phyloP scores from a whole-genome alignment of 1,284 basidiomycete species.

The Cryptococcus hybrid region DNA sequence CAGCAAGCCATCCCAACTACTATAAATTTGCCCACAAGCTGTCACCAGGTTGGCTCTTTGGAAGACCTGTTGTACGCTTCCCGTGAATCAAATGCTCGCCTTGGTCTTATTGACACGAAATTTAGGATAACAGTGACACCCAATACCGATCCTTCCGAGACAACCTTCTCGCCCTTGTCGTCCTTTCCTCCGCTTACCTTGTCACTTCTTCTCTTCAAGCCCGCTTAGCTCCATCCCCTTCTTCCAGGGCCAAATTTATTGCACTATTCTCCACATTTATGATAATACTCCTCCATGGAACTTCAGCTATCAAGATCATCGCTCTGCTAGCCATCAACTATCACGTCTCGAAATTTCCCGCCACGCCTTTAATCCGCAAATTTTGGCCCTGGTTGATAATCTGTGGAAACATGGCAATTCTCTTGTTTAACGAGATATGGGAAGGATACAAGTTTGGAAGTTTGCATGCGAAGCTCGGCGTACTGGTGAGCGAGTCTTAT shows the following conservation, averaged over 20 bases:
- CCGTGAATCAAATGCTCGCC: background rate
- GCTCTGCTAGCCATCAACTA: conserved; percentile 72
- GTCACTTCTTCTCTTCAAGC: conserved; percentile 49
- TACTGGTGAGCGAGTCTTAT: conserved; percentile 53
- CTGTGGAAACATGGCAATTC: conserved; percentile 71
- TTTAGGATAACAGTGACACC: conserved; percentile 76
- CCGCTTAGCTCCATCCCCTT: conserved; percentile 54
- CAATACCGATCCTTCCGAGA: conserved; percentile 81
- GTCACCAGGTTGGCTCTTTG: conserved; percentile 57
- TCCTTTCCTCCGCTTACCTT: conserved; percentile 55
- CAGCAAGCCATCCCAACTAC: conserved; percentile 75
- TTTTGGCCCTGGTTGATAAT: conserved; percentile 36
- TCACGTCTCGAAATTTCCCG: conserved; percentile 57
- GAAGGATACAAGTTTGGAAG: conserved; percentile 70
- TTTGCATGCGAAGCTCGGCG: conserved; percentile 59
- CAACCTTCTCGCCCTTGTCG: conserved; percentile 63
- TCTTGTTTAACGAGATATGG: conserved; percentile 76
- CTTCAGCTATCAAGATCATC: conserved; percentile 77
- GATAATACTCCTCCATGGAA: conserved; percentile 78
- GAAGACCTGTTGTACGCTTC: conserved; percentile 49
- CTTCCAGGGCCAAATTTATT: conserved; percentile 47
- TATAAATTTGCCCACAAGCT: conserved; percentile 60
- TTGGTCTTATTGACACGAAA: background rate
- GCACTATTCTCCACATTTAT: conserved; percentile 63
- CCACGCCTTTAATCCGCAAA: conserved; percentile 15